Evolutionary conservation across 139 green algal species (phyloP).

Genomic region (Asterochloris erici): DNA sequence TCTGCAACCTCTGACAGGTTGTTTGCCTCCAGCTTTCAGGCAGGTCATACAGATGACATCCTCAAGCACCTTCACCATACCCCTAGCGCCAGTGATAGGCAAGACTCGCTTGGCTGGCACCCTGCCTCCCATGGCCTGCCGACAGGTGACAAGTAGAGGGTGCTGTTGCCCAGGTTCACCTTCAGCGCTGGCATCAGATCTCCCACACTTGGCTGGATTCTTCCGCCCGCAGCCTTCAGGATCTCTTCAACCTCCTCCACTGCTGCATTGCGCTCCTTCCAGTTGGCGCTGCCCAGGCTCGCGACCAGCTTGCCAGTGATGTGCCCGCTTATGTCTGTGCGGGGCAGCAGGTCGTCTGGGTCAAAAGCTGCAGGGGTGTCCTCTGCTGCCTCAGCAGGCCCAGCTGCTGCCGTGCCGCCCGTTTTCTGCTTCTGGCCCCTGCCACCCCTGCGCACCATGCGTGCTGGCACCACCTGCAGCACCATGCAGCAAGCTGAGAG

Average conservation of each 20-base stretch:
- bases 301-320: slow-evolving; percentile 55
- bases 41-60: no score
- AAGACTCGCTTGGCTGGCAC: no score
- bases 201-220: slow-evolving; percentile 52
- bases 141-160: not conserved
- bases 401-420: not conserved
- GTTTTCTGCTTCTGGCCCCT: not conserved
- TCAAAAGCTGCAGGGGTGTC: slow-evolving; percentile 31
- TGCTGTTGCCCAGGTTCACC: slow-evolving; percentile 3
- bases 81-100: no score
- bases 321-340: slow-evolving; percentile 66
- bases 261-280: slow-evolving; percentile 90
- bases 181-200: slow-evolving; percentile 86
- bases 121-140: not conserved
- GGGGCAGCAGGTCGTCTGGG: slow-evolving; percentile 69
- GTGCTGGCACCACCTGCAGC: slow-evolving; percentile 36
- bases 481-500: not conserved
- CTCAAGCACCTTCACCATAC: no score
- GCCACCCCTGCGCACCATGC: slow-evolving; percentile 23
- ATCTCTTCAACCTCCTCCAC: slow-evolving; percentile 80
- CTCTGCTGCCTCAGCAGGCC: slow-evolving; percentile 5
- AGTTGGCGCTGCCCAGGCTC: slow-evolving; percentile 60
- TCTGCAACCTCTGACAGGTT: no score
- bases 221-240: slow-evolving; percentile 42
- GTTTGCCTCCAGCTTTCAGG: no score